Conservation (phyloP, 1,284 basidiomycete species). For the Fomitopsis betulina region DNA sequence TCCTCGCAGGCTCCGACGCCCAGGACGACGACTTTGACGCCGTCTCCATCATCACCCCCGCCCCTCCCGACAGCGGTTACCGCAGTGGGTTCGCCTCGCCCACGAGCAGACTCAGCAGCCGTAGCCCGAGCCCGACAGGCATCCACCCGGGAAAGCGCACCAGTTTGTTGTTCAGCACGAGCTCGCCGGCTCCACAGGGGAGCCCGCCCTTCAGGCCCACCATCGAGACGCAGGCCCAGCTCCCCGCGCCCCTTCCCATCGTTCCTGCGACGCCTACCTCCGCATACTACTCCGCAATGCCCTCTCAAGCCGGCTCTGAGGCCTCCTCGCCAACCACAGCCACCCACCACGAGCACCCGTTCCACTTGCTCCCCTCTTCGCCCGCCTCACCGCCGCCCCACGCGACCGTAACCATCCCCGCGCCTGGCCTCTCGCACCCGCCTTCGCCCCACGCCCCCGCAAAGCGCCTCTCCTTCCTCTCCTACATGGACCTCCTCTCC, state of each 20-base stretch:
- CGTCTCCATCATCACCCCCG: conserved; percentile 56
- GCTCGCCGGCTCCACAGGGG: conserved; percentile 12
- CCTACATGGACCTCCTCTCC: conserved; percentile 77
- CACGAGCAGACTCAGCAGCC: conserved; percentile 57
- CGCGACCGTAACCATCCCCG: conserved; percentile 32
- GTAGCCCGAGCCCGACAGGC: conserved; percentile 48
- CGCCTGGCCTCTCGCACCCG: conserved; percentile 33
- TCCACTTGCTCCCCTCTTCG: conserved; percentile 16
- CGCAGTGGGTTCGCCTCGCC: conserved; percentile 62
- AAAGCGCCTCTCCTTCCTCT: conserved; percentile 80
- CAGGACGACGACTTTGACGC: conserved; percentile 42
- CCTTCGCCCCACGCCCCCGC: conserved; percentile 50
- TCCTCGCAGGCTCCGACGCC: conserved; percentile 44
- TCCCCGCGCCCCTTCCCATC: conserved; percentile 18
- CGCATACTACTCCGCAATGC: conserved; percentile 37
- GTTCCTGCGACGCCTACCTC: conserved; percentile 43
- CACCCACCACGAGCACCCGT: conserved; percentile 33
- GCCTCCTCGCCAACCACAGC: conserved; percentile 38
- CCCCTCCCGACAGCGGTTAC: conserved; percentile 27
- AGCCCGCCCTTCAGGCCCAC: conserved; percentile 22
- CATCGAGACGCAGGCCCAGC: conserved; percentile 12
- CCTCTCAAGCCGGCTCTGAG: conserved; percentile 20
- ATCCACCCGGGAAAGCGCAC: conserved; percentile 24
- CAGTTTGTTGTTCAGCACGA: conserved; percentile 28
- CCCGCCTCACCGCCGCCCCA: conserved; percentile 18